Conservation (phyloP, 768 basidiomycete genomes). For the Tricholoma furcatifolium region DNA sequence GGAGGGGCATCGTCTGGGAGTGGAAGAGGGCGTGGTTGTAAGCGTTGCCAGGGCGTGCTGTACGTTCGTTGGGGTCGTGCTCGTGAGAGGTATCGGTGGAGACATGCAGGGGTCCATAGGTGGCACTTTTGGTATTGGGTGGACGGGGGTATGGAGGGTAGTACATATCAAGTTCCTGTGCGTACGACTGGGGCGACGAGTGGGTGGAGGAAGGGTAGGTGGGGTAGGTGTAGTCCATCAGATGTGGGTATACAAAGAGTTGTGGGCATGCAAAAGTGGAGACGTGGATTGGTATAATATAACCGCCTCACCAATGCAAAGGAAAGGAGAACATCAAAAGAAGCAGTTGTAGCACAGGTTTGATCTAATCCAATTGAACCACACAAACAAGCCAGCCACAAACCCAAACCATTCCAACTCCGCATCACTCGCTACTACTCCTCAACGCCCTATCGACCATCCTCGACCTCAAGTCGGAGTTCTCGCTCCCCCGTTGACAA, state of each 20-base stretch:
- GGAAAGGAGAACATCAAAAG: constrained; percentile 12
- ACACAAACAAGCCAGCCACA: constrained; percentile 16
- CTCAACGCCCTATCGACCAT: too few relatives aligned
- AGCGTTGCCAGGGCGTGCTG: constrained; percentile 48
- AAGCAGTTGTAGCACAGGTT: constrained; percentile 17
- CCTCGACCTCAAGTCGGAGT: too few relatives aligned
- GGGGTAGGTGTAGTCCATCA: too few relatives aligned
- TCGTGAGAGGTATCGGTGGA: constrained; percentile 37
- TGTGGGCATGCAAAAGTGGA: too few relatives aligned
- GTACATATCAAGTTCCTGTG: constrained; percentile 19
- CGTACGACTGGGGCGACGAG: constrained; percentile 20
- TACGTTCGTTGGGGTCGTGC: constrained; percentile 45
- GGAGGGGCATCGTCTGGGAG: constrained; percentile 20
- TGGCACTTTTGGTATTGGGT: constrained; percentile 15
- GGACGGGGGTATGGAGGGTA: constrained; percentile 18
- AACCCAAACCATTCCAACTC: constrained; percentile 13
- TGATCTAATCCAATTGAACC: constrained; percentile 20
- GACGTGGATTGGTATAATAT: too few relatives aligned
- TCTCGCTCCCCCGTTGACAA: too few relatives aligned
- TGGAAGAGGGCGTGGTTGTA: constrained; percentile 46
- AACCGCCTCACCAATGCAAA: constrained; percentile 7
- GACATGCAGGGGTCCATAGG: constrained; percentile 32
- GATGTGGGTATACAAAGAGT: background rate
- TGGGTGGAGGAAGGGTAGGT: constrained; percentile 34
- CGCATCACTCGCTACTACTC: constrained; percentile 12